phyloP scores from a whole-genome alignment of 805 yeast genomes.

The Teunomyces pallodes region DNA sequence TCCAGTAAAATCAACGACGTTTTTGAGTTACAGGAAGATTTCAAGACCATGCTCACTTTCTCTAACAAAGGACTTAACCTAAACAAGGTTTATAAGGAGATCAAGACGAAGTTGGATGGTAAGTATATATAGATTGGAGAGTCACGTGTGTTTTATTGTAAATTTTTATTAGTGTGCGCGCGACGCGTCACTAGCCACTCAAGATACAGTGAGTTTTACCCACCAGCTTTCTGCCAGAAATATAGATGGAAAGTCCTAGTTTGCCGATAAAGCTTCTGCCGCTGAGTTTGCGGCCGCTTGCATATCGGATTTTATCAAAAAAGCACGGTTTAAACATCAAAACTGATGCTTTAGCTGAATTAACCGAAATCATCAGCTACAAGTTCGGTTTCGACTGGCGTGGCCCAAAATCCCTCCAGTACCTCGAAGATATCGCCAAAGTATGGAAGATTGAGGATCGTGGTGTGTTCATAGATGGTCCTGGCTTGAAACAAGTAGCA shows the following conservation, averaged over 20 bases:
- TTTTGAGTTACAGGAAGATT: constrained; percentile 13
- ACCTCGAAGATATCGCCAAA: constrained; percentile 74
- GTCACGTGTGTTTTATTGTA: neutral
- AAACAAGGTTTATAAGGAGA: constrained; percentile 1
- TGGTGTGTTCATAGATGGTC: constrained; percentile 81
- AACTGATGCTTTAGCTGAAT: constrained; percentile 70
- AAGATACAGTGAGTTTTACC: neutral
- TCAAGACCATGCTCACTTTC: constrained; percentile 3
- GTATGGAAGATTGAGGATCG: constrained; percentile 88
- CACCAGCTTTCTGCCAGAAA: too few relatives aligned
- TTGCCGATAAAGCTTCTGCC: constrained; percentile 80
- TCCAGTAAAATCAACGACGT: constrained; percentile 10
- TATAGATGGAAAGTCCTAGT: neutral
- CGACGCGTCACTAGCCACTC: neutral
- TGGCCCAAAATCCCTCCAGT: constrained; percentile 55
- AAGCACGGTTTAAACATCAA: constrained; percentile 90
- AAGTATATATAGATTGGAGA: constrained; percentile 6
- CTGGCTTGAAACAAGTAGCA: constrained; percentile 60
- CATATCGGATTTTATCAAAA: constrained; percentile 85
- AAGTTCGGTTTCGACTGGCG: constrained; percentile 88
- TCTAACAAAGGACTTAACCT: constrained; percentile 2
- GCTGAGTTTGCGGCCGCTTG: constrained; percentile 83
- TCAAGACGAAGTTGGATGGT: constrained; percentile 11
- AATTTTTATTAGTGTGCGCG: neutral
- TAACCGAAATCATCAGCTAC: constrained; percentile 75